phyloP scores from a whole-genome alignment of 441 rosid genomes.

The Brassica balearica region DNA sequence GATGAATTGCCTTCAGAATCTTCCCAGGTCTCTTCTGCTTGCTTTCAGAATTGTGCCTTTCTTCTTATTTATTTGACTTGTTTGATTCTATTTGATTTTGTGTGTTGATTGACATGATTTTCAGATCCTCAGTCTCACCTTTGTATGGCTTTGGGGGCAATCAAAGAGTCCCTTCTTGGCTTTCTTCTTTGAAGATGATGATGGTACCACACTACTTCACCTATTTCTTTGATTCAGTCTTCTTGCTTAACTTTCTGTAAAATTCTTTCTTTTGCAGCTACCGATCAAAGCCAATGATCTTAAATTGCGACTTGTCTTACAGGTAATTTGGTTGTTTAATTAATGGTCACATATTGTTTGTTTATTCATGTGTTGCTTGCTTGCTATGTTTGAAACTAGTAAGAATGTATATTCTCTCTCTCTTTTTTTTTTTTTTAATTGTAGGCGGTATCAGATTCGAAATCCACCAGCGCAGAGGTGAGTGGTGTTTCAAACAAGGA shows the following conservation, averaged over 20 bases:
- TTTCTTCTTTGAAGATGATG: conserved; percentile 41
- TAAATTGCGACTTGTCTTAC: conserved; percentile 43
- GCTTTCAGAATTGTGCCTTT: background rate
- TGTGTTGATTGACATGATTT: conserved; percentile 10
- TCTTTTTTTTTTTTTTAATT: background rate
- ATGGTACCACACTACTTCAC: conserved; percentile 15
- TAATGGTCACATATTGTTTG: conserved; percentile 4
- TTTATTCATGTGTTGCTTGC: background rate
- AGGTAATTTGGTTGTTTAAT: conserved; percentile 49
- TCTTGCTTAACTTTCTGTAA: background rate
- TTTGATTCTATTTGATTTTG: background rate
- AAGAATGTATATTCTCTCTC: background rate
- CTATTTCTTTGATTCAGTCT: background rate
- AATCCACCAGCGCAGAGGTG: conserved; percentile 65
- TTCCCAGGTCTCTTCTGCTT: conserved; percentile 46
- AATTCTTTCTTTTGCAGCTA: conserved; percentile 46
- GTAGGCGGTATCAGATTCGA: conserved; percentile 79
- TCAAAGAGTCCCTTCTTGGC: conserved; percentile 44
- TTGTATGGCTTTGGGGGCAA: conserved; percentile 49
- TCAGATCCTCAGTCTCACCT: conserved; percentile 64
- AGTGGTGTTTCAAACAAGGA: conserved; percentile 57
- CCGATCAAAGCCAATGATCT: conserved; percentile 46
- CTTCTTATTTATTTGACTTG: background rate
- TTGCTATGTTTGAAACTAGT: conserved; percentile 17
- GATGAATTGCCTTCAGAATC: conserved; percentile 74